phyloP scores from a whole-genome alignment of 2,329 filamentous ascomycete species.

The Sodiomyces alkalinus region DNA sequence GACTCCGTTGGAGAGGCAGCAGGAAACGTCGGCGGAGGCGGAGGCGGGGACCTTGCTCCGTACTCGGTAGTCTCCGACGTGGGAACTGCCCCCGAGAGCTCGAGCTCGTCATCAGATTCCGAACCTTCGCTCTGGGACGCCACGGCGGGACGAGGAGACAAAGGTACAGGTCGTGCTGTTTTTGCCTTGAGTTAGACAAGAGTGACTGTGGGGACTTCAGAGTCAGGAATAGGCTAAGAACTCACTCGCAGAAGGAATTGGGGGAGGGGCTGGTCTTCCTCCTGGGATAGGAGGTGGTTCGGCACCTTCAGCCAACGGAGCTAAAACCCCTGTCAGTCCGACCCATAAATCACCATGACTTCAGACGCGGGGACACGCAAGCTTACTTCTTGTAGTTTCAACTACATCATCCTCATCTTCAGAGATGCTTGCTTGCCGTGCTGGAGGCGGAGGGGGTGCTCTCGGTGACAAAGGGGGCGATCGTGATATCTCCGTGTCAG shows the following conservation, averaged over 20 bases:
- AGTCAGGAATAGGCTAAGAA: conserved; percentile 9
- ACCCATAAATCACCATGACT: no score
- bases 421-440: conserved; percentile 40
- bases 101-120: conserved; percentile 80
- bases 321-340: conserved; percentile 17
- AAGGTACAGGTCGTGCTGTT: conserved; percentile 49
- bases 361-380: no score
- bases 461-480: conserved; percentile 19
- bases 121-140: conserved; percentile 62
- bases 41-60: conserved; percentile 20
- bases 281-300: conserved; percentile 30
- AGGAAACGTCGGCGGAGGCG: conserved; percentile 17
- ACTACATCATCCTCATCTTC: conserved; percentile 17
- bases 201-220: no score
- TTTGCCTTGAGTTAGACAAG: conserved; percentile 3
- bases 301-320: conserved; percentile 16
- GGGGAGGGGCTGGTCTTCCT: conserved; percentile 38
- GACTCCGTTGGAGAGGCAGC: no score
- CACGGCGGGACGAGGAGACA: conserved; percentile 33
- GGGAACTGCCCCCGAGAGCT: conserved; percentile 41
- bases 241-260: conserved; percentile 47
- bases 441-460: conserved; percentile 21
- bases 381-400: conserved; percentile 5
- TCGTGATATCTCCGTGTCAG: conserved; percentile 32
- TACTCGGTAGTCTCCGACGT: conserved; percentile 1